Percentiles rank a stretch among this genome's conserved stretches.
These are phyloP conservation scores for Carpinus fangiana DNA, from an alignment of 306 rosid species.

Conservation along the genomic window DNA sequence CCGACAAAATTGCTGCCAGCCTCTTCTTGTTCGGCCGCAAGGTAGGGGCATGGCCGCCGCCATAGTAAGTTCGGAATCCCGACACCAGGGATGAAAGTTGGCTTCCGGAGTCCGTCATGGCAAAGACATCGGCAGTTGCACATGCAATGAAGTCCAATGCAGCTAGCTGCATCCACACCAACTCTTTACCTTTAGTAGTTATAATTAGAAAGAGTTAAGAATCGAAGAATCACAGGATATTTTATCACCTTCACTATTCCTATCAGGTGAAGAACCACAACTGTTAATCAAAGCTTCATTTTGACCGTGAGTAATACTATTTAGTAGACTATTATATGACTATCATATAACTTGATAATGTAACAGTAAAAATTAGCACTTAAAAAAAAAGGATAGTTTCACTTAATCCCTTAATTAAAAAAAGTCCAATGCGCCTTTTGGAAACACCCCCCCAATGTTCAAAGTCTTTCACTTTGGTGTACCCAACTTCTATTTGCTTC, in stretches of 20 bases:
- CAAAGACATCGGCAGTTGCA: slow-evolving; percentile 89
- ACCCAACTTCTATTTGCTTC: no score
- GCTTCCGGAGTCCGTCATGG: slow-evolving; percentile 98
- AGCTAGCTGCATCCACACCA: slow-evolving; percentile 67
- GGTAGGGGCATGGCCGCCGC: slow-evolving; percentile 65
- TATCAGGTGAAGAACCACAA: not conserved
- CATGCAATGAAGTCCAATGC: slow-evolving; percentile 94
- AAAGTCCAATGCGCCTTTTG: no score
- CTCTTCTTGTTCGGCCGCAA: slow-evolving; percentile 90
- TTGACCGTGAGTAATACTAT: not conserved
- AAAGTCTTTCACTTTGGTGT: no score
- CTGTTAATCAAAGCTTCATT: not conserved
- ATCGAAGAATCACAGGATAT: not conserved
- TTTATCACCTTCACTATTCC: not conserved
- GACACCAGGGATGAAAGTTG: slow-evolving; percentile 94
- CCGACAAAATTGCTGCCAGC: slow-evolving; percentile 69
- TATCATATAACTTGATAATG: no score
- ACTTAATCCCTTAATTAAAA: no score
- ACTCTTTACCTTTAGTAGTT: not conserved
- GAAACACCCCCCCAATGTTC: no score
- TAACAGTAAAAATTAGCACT: no score
- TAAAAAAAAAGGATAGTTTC: no score
- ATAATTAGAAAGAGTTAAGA: not conserved
- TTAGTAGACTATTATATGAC: no score
- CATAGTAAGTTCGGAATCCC: slow-evolving; percentile 83